Conservation (phyloP, 2,329 filamentous ascomycete species). For the Arthrobotrys sphaeroides region DNA sequence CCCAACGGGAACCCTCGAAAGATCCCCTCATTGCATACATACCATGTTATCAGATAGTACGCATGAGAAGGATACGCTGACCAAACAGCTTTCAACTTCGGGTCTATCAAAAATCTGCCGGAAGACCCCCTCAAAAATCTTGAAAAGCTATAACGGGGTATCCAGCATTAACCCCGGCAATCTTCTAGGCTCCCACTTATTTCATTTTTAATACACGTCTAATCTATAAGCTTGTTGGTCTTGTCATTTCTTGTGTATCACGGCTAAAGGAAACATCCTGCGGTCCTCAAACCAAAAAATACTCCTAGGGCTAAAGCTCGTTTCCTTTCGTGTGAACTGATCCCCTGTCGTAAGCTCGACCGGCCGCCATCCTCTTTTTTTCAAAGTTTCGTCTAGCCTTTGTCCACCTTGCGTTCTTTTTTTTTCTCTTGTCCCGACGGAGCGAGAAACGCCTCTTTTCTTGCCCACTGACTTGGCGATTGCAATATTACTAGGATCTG, state of each 20-base stretch:
- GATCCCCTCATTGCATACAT: no score
- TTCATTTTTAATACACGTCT: slow-evolving; percentile 3
- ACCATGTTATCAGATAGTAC: not conserved
- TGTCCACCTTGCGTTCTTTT: not conserved
- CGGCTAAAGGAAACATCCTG: slow-evolving; percentile 22
- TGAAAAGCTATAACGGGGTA: slow-evolving; percentile 14
- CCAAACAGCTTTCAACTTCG: slow-evolving; percentile 10
- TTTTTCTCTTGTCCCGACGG: slow-evolving; percentile 46
- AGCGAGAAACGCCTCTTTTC: slow-evolving; percentile 51
- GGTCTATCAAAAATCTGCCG: slow-evolving; percentile 33
- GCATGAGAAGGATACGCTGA: not conserved
- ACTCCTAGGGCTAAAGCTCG: slow-evolving; percentile 26
- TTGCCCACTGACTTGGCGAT: slow-evolving; percentile 8
- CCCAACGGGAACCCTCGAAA: slow-evolving; percentile 8
- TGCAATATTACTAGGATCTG: not conserved
- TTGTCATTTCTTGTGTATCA: slow-evolving; percentile 31
- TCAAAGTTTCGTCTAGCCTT: slow-evolving; percentile 7
- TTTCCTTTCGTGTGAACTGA: not conserved
- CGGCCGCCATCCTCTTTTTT: slow-evolving; percentile 2
- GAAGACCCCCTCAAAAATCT: slow-evolving; percentile 2
- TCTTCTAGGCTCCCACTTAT: slow-evolving; percentile 32
- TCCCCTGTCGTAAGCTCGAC: not conserved
- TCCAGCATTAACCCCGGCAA: slow-evolving; percentile 13
- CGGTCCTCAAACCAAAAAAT: not conserved
- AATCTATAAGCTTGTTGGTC: slow-evolving; percentile 15